Evolutionary conservation across 176 grass and related monocot genomes (phyloP), one percentile per base, ranked within the genome.

Genomic region (Tillandsia leiboldiana): DNA sequence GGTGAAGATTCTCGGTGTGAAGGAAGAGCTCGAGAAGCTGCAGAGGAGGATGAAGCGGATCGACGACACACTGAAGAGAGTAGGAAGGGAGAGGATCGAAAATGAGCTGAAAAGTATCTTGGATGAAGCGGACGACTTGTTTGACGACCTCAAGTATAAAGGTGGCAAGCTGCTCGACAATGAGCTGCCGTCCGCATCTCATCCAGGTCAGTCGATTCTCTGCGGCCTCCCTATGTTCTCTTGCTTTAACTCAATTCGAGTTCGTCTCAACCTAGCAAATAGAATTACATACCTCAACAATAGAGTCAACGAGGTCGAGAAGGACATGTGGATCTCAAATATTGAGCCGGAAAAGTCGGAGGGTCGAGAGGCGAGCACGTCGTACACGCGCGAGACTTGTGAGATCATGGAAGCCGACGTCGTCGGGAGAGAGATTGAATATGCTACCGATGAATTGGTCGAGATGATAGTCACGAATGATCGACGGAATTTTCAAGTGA

Each of bases 281-380:
- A 79, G 29, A 64, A 87, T 87, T 8, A 54, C 67, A 61, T 11
- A 59, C 8, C 53, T 87, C 63, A 82, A 75, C 8, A 1, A 18
- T 70, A 51, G 51, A 26, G 48, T 87, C 51, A 50, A 71, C 3
- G 70, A 72, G 1, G 68, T 79, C 3, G 33, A 51, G 33, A 62
- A 0, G 42, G 12, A 42, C 1, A 49, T 0, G 26, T 22, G 42
- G 0, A 59, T 78, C 26, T 72, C 75, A 14, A 67, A 3, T 12
- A 63, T 56, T 5, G 20, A 11, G 1, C 18, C 3, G 12, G 29
- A n/a, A n/a, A 52, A 0, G 10, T 3, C 58, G 12, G 6, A 9
- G 10, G 52, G 2, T 5, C 42, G 15, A 12, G 61, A 53, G n/a
- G 8, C 63, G 63, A 59, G 51, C 1, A 28, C 0, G 13, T 57